Base-by-base conservation (phyloP, 1,284 basidiomycete genomes). In the Trichosporon ovoides region DNA sequence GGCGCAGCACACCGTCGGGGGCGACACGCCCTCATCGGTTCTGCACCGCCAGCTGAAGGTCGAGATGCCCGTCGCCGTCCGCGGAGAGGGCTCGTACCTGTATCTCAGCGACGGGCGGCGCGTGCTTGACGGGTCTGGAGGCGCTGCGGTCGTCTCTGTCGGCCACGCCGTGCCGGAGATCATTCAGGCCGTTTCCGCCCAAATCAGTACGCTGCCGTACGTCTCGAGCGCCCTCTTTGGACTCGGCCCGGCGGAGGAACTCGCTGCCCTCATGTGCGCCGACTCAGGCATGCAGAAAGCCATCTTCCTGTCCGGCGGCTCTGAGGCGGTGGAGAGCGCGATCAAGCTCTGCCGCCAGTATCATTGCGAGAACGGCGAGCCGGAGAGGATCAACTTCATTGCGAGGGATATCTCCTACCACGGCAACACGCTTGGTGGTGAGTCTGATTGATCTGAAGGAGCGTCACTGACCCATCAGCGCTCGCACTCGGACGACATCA, bases 321-420 rank as follows among this genome's bases (percentile, higher is more conserved):
- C 35, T 33, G 60, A 52, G 62, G 61, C 53, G 38, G 62, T 52
- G 35, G 61, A 63, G 38, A 49, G 34, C 2, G 61, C 61, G 10
- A 58, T 63, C 52, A 63, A 63, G 57, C 54, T 63, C 11, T 57
- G 56, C 35, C 82, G 87, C 65, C 91, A 91, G 79, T 76, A 70
- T 37, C 67, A 67, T 64, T 79, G 83, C 40, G 87, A 91, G 70
- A 83, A 79, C 0, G 83, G 83, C 2, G 85, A 92, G 72, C 79
- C 82, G 0, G 76, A 86, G 65, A 82, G 90, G 51, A 83, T 68
- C 53, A 86, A 91, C 66, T 90, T 87, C 70, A 91, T 93, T 66
- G 87, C 83, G n/a, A 82, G 90, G 16, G 73, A 86, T 52, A 77
- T 89, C 20, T 89, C 87, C 3, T 93, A 85, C 77, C 91, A 93